Base-by-base conservation (phyloP, 768 basidiomycete species). In the Auriscalpium vulgare region DNA sequence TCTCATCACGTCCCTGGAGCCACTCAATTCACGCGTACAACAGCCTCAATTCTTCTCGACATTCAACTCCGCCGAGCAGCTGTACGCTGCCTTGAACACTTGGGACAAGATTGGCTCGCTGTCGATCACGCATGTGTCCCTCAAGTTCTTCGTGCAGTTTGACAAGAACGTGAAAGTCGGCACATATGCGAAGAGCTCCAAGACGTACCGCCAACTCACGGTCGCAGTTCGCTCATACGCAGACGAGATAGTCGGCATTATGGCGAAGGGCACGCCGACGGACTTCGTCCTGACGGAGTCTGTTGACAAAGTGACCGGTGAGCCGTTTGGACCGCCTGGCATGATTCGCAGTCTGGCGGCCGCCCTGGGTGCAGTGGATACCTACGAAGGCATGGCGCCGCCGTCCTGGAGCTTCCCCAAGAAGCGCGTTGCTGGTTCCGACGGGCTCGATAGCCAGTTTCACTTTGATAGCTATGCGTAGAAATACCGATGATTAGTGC, bases 1-100 rank as follows among this genome's bases (percentile, higher is more conserved):
- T 34, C 21, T 7, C 11, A 4, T 13, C 23, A 37, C 2, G 29
- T 29, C 29, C 29, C 29, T 29, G 8, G 8, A 14, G 19, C 46
- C n/a, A 9, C 37, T 51, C 14, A 40, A n/a, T 11, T 51, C 40
- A 11, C n/a, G 10, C 37, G 21, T 40, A 35, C 34, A 4, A 43
- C 38, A 59, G 57, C 8, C 57, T 3, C 49, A 59, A 13, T 56
- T 51, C 43, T 59, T 52, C 23, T 50, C 23, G 34, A 56, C 54
- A 16, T 37, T 59, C 3, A 50, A 56, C 34, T 34, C 49, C 4
- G 29, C 55, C 2, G 58, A 53, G 17, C 50, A 59, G 19, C 10
- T 44, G 29, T 51, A 47, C 21, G 55, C 50, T 8, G 54, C 57
- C 1, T 44, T 52, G 13, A 47, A 19, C 4, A 59, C 38, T 13